These are phyloP conservation scores for Peronospora farinosa DNA, from an alignment of 352 stramenopile genomes.

Conservation along the genomic window DNA sequence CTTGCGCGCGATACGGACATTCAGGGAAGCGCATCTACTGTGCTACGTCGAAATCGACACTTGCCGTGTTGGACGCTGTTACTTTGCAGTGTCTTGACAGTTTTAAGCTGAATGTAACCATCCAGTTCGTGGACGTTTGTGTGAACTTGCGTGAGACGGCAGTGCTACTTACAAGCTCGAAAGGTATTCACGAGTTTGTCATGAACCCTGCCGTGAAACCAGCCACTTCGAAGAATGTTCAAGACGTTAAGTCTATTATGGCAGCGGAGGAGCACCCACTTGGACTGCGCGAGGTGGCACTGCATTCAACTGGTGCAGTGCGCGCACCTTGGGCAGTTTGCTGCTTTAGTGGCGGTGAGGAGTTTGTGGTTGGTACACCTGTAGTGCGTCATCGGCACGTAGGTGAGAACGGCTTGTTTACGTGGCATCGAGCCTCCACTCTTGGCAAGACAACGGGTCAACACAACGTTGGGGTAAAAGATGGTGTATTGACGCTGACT, in stretches of 20 bases:
- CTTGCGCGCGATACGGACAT: constrained; percentile 42
- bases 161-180: constrained; percentile 59
- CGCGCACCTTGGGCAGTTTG: constrained; percentile 68
- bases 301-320: constrained; percentile 64
- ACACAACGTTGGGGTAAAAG: constrained; percentile 72
- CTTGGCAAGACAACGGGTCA: constrained; percentile 37
- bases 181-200: constrained; percentile 67
- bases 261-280: constrained; percentile 9
- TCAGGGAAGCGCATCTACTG: constrained; percentile 61
- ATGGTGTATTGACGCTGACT: constrained; percentile 52
- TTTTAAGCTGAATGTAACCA: constrained; percentile 41
- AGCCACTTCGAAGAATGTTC: constrained; percentile 4
- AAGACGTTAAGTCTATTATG: not conserved
- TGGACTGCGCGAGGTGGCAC: constrained; percentile 36
- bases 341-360: constrained; percentile 56
- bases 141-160: constrained; percentile 47
- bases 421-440: constrained; percentile 48
- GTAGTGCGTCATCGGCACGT: constrained; percentile 75
- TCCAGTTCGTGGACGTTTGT: constrained; percentile 66
- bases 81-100: constrained; percentile 45
- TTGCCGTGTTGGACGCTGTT: constrained; percentile 49
- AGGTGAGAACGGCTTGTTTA: constrained; percentile 75
- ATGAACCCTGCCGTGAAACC: constrained; percentile 6
- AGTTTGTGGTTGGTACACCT: constrained; percentile 66
- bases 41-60: constrained; percentile 56